phyloP scores from a whole-genome alignment of 305 asterid species.

The Fraxinus paxiana region DNA sequence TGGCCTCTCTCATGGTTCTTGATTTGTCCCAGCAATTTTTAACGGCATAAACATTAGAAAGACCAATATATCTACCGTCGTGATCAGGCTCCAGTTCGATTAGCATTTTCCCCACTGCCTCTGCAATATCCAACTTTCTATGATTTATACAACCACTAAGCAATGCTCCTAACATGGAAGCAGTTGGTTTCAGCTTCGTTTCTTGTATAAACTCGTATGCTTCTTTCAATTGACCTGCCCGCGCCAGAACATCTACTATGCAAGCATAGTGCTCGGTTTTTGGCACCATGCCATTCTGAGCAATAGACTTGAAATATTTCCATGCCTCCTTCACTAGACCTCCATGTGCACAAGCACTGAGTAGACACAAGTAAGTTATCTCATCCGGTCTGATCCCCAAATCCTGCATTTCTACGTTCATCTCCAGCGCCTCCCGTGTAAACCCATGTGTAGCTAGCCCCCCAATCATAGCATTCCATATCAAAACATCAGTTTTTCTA shows the following conservation, averaged over 20 bases:
- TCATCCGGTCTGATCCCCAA: slow-evolving; percentile 54
- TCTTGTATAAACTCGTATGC: slow-evolving; percentile 46
- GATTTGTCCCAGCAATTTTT: slow-evolving; percentile 66
- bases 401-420: slow-evolving; percentile 42
- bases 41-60: slow-evolving; percentile 65
- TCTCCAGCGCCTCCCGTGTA: slow-evolving; percentile 41
- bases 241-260: slow-evolving; percentile 79
- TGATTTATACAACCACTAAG: slow-evolving; percentile 70
- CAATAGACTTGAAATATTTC: slow-evolving; percentile 44
- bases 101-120: slow-evolving; percentile 62
- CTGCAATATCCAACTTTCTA: slow-evolving; percentile 58
- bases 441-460: slow-evolving; percentile 80
- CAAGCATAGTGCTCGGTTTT: slow-evolving; percentile 77
- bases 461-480: slow-evolving; percentile 77
- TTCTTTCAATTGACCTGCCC: slow-evolving; percentile 56
- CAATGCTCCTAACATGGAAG: slow-evolving; percentile 75
- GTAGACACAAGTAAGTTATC: slow-evolving; percentile 67
- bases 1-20: slow-evolving; percentile 51
- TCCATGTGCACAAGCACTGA: slow-evolving; percentile 78
- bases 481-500: slow-evolving; percentile 46
- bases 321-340: slow-evolving; percentile 67
- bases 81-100: slow-evolving; percentile 62
- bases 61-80: slow-evolving; percentile 75
- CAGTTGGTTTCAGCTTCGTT: slow-evolving; percentile 56
- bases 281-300: slow-evolving; percentile 47